Conservation (phyloP, 1,284 basidiomycete species). For the Pseudomicrostroma phylloplanum region DNA sequence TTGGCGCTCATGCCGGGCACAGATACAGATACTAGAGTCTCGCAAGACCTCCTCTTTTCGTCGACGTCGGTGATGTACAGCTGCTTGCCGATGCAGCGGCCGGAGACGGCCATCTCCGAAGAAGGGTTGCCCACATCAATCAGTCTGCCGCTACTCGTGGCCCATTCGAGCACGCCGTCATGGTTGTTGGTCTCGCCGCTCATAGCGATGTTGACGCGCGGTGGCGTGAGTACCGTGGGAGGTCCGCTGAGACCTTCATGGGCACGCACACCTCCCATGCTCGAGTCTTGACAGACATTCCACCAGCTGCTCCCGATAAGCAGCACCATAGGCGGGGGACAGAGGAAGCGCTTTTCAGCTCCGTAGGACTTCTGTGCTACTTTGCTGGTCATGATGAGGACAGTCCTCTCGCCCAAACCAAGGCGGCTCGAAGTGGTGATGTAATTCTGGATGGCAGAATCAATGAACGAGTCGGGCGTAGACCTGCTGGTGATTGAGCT, state of each 20-base stretch:
- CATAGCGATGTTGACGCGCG: constrained; percentile 78
- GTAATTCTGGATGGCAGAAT: constrained; percentile 55
- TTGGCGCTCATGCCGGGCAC: constrained; percentile 62
- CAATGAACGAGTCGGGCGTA: constrained; percentile 1
- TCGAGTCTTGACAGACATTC: constrained; percentile 50
- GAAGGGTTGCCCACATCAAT: constrained; percentile 66
- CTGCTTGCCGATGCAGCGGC: constrained; percentile 80
- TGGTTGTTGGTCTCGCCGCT: constrained; percentile 80
- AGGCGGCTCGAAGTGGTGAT: constrained; percentile 76
- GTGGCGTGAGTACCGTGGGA: constrained; percentile 67
- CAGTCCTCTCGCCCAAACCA: constrained; percentile 81
- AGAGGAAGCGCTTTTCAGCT: constrained; percentile 90
- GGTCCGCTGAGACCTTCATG: constrained; percentile 9
- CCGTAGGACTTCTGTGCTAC: constrained; percentile 96
- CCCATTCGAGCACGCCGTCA: constrained; percentile 77
- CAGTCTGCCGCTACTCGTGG: constrained; percentile 68
- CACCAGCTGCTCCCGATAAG: constrained; percentile 94
- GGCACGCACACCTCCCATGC: not conserved
- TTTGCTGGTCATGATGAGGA: constrained; percentile 91
- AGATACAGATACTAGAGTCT: constrained; percentile 59
- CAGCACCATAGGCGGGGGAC: constrained; percentile 88
- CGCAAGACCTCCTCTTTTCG: constrained; percentile 39
- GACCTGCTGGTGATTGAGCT: not conserved
- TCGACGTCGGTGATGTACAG: constrained; percentile 77
- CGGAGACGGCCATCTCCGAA: constrained; percentile 51